Base-by-base conservation (phyloP, 225 moss, liverwort and hornwort genomes). In the Climacium dendroides region DNA sequence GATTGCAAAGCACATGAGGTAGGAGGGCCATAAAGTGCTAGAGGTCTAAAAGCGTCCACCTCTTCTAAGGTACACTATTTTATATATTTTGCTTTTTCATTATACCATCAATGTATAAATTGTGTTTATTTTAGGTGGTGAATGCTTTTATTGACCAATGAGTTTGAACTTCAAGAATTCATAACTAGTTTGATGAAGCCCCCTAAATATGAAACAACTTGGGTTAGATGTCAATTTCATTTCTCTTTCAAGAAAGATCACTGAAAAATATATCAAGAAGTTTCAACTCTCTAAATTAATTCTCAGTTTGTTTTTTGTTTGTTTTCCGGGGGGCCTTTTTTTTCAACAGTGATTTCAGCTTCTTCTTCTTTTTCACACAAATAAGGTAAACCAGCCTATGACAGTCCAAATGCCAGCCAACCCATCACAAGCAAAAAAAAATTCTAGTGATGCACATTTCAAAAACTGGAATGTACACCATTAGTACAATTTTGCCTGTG, bases 1-100 rank as follows among this genome's bases (percentile, higher is more conserved):
- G 22, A 13, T 12, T 37, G 4, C 2, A 37, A 23, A 7, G 4
- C 4, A 67, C 7, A 24, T 8, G 4, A 67, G 1, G 0, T 39
- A 24, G 3, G 5, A 39, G 8, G 1, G 20, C 24, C 1, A 3
- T 12, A 37, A n/a, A 66, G 22, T 3, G 3, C 7, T 12, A 0
- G 0, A 0, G 4, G 13, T 66, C 37, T 37, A 4, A 37, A 66
- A 12, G 11, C 2, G 5, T 22, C 12, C n/a, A n/a, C n/a, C 2
- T 67, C 7, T 1, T 22, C 0, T 13, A 67, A 67, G 13, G 22
- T 20, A 22, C 3, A 37, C 20, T 12, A 37, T 23, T 23, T 22
- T 23, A 2, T 37, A 22, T 3, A 12, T 23, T 37, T 22, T 5
- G 0, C 4, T n/a, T 22, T 37, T 37, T 19, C 22, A 37, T 22